Evolutionary conservation across 2,329 filamentous ascomycete genomes (phyloP), one percentile per base, ranked within the genome.

Genomic region (Penicillium sp.): DNA sequence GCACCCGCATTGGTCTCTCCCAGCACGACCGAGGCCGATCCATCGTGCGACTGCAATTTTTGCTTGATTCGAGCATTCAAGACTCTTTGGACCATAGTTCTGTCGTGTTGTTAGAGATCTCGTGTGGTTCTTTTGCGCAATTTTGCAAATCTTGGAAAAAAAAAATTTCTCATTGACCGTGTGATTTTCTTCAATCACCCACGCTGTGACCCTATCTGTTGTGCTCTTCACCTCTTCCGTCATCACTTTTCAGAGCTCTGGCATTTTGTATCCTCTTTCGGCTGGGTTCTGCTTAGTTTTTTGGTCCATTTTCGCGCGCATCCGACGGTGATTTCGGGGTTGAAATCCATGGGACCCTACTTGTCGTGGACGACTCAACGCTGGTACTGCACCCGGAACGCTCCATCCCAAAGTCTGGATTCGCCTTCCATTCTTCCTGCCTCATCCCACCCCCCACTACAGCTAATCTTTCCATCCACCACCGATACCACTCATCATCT

Each of bases 311-410:
- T 32, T 32, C 8, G 29, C 24, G 36, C 36, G 24, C 24, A 24
- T 25, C 24, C 24, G 13, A 38, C 36, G 24, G 13, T n/a, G 7
- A 7, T 33, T 11, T 5, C 29, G 33, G 18, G 32, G 40, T 35
- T 34, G 29, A 12, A 25, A 27, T 43, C 42, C 42, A 43, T 36
- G 42, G 42, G 32, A 36, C 25, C 18, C 28, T 25, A 34, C 33
- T 34, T 43, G 42, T 43, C 42, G 42, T 35, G 26, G 43, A 35
- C 28, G 28, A 18, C 12, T 45, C 34, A 32, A 36, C 36, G 32
- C 43, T 45, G 26, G 11, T 27, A 43, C 40, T 66, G 64, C 60
- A 57, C 61, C 61, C 61, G 66, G 61, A 64, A 36, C 33, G 42
- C 35, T 58, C 59, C 59, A 61, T 58, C 57, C 52, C 54, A 49